phyloP scores from a whole-genome alignment of 352 stramenopile species.

The Pythium utonaiense region DNA sequence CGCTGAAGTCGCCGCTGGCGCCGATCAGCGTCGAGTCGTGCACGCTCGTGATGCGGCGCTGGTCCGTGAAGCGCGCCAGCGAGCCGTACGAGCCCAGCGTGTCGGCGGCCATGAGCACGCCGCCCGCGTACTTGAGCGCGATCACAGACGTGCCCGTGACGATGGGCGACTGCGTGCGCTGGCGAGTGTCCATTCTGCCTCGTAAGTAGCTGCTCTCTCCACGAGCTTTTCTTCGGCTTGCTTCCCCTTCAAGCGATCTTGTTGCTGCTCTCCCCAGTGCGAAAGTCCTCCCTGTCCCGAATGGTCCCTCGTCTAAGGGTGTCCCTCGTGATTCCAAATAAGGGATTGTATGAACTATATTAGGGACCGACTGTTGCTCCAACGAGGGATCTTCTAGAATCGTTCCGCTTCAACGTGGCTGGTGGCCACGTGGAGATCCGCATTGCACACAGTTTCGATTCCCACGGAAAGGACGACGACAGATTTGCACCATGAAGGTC shows the following conservation, averaged over 20 bases:
- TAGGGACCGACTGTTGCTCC: neutral
- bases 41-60: slow-evolving; percentile 82
- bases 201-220: slow-evolving; percentile 1
- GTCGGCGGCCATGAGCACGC: slow-evolving; percentile 97
- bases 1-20: slow-evolving; percentile 95
- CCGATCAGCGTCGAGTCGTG: slow-evolving; percentile 94
- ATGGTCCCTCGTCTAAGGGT: slow-evolving; percentile 6
- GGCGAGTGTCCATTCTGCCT: slow-evolving; percentile 50
- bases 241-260: slow-evolving; percentile 36
- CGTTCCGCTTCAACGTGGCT: slow-evolving; percentile 20
- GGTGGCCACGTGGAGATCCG: slow-evolving; percentile 21
- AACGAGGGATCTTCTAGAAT: slow-evolving; percentile 35
- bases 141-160: slow-evolving; percentile 98
- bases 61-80: slow-evolving; percentile 96
- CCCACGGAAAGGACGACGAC: neutral
- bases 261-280: neutral
- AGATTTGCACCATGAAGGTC: slow-evolving; percentile 45
- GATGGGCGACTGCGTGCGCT: slow-evolving; percentile 92
- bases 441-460: slow-evolving; percentile 1
- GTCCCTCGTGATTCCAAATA: slow-evolving; percentile 1
- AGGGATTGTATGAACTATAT: neutral
- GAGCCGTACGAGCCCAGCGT: slow-evolving; percentile 97
- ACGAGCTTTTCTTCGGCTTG: slow-evolving; percentile 2
- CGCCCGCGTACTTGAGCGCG: slow-evolving; percentile 93
- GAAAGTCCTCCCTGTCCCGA: slow-evolving; percentile 5